A percentile compares a stretch with the other conserved stretches of the same genome.
Evolutionary conservation across 106 monocot species (phyloP).

Genomic region (Allium sativum): DNA sequence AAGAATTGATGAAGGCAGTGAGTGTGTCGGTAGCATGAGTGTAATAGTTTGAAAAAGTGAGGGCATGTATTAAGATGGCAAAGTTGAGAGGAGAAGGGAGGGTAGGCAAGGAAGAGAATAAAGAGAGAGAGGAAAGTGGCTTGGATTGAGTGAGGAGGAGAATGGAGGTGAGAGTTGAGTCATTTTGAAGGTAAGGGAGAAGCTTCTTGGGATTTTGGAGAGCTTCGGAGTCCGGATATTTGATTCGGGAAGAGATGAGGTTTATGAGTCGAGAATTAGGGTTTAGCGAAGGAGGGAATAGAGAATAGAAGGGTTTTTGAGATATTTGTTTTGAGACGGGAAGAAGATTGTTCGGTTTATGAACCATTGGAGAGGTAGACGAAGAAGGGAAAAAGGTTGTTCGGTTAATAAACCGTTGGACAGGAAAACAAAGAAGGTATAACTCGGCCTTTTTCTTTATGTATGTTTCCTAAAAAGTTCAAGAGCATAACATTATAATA

Average conservation of each 20-base stretch:
- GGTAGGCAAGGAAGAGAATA: background rate
- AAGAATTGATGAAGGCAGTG: background rate
- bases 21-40: background rate
- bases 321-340: background rate
- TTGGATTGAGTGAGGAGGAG: slow-evolving; percentile 1
- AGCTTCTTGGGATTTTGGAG: background rate
- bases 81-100: background rate
- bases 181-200: background rate
- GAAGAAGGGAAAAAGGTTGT: too few relatives aligned
- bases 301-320: background rate
- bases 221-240: background rate
- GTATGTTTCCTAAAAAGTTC: too few relatives aligned
- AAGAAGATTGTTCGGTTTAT: too few relatives aligned
- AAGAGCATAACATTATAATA: too few relatives aligned
- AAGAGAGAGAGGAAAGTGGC: background rate
- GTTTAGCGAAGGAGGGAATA: background rate
- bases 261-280: background rate
- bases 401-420: too few relatives aligned
- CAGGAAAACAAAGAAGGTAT: too few relatives aligned
- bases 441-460: too few relatives aligned
- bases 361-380: too few relatives aligned
- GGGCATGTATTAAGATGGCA: background rate
- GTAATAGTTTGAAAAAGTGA: background rate
- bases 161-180: slow-evolving; percentile 1
- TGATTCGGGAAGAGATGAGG: background rate